These are phyloP conservation scores for Trichophyton mentagrophytes DNA, from an alignment of 2,329 filamentous ascomycete genomes.

Conservation along the genomic window DNA sequence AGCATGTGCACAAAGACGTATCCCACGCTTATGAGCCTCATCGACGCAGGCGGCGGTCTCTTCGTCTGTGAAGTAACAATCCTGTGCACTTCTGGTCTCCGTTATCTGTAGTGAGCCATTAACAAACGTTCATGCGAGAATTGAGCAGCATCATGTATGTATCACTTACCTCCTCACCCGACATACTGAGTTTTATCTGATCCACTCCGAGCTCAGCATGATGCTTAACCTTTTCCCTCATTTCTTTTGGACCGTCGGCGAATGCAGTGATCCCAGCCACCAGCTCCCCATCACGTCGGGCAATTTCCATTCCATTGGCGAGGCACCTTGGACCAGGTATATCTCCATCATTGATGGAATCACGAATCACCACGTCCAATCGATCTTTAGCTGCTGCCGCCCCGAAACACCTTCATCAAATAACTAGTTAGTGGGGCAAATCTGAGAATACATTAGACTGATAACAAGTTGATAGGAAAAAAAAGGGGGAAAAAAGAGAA, in stretches of 20 bases:
- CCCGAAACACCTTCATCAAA: slow-evolving; percentile 28
- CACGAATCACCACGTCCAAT: slow-evolving; percentile 36
- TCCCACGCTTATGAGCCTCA: slow-evolving; percentile 28
- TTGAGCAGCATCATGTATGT: not conserved
- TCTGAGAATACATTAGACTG: not conserved
- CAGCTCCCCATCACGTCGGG: slow-evolving; percentile 33
- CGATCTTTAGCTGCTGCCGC: slow-evolving; percentile 37
- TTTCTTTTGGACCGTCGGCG: slow-evolving; percentile 31
- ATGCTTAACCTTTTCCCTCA: slow-evolving; percentile 29
- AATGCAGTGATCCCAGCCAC: slow-evolving; percentile 32
- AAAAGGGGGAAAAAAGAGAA: too few relatives aligned
- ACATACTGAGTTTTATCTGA: slow-evolving; percentile 36
- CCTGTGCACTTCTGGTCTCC: slow-evolving; percentile 26
- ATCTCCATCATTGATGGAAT: slow-evolving; percentile 38
- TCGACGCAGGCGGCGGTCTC: slow-evolving; percentile 39
- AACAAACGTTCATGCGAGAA: not conserved
- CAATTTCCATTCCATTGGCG: slow-evolving; percentile 40
- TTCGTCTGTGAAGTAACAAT: slow-evolving; percentile 36
- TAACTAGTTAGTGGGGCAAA: not conserved
- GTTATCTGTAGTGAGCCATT: slow-evolving; percentile 15
- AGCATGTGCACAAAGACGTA: slow-evolving; percentile 34
- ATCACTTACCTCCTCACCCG: slow-evolving; percentile 22
- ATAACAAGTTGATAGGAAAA: not conserved
- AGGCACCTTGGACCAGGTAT: slow-evolving; percentile 38
- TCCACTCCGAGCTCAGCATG: slow-evolving; percentile 31